Evolutionary conservation across 139 green algal species (phyloP).

Genomic region (Coccomyxa sp.): DNA sequence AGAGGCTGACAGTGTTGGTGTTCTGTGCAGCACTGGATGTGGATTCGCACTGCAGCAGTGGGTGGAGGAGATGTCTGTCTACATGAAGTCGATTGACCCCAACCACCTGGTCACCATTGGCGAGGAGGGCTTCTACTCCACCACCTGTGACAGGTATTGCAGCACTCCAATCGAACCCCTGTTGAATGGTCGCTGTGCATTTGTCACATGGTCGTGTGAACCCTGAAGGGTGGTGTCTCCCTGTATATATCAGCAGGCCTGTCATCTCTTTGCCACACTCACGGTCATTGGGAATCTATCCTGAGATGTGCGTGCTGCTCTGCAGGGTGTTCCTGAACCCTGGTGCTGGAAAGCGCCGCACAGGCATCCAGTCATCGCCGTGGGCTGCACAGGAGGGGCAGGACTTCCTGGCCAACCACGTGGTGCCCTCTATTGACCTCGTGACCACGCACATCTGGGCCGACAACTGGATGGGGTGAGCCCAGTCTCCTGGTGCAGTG

Average conservation of each 20-base stretch:
- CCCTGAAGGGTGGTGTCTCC: no score
- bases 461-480: conserved; percentile 44
- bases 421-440: conserved; percentile 39
- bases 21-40: conserved; percentile 1
- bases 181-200: no score
- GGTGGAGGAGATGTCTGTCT: conserved; percentile 27
- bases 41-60: conserved; percentile 32
- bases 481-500: not conserved
- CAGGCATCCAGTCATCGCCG: not conserved
- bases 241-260: no score
- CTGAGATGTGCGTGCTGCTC: not conserved
- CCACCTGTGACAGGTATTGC: conserved; percentile 2
- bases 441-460: conserved; percentile 47
- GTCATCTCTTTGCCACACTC: no score
- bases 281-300: no score
- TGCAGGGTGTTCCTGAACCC: conserved; percentile 5
- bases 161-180: no score
- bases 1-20: not conserved
- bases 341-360: not conserved
- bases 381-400: conserved; percentile 20
- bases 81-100: conserved; percentile 35
- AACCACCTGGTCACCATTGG: conserved; percentile 57
- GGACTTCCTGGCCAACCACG: conserved; percentile 52
- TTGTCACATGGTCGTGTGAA: no score
- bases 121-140: conserved; percentile 55